Evolutionary conservation across 495 filamentous ascomycete species (phyloP).

Genomic region (Tuber microsphaerosporum): DNA sequence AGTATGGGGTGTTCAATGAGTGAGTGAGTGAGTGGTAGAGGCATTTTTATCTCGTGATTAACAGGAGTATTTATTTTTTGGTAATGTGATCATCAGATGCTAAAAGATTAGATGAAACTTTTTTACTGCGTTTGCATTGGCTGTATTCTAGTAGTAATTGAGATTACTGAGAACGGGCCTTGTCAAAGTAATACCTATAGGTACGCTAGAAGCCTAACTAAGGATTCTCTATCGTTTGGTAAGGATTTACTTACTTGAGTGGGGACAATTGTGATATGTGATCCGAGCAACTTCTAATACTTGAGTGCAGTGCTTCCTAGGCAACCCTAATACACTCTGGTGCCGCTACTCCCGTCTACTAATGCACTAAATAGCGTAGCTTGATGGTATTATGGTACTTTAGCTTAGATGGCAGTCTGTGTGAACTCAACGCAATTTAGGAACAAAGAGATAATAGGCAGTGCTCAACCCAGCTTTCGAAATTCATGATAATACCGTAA

Average conservation of each 20-base stretch:
- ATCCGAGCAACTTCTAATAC: neutral
- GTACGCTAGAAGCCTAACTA: neutral
- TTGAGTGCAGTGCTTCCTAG: too few relatives aligned
- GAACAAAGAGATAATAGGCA: neutral
- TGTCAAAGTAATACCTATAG: too few relatives aligned
- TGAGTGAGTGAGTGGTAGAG: neutral
- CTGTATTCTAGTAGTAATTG: neutral
- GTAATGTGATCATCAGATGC: neutral
- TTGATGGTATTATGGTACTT: too few relatives aligned
- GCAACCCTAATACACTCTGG: neutral
- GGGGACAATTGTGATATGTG: neutral
- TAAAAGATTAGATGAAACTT: neutral
- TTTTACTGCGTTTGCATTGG: neutral
- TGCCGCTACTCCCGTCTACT: neutral
- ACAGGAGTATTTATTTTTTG: neutral
- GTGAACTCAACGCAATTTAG: neutral
- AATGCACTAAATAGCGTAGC: neutral
- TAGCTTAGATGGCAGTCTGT: neutral
- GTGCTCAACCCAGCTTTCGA: neutral
- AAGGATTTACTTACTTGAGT: neutral
- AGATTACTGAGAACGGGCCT: neutral
- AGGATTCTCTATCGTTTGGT: neutral
- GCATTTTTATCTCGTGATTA: neutral
- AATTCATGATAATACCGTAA: neutral
- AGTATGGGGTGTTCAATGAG: neutral